These are phyloP conservation scores for Kazachstania taianensis DNA, from an alignment of 805 yeast species.

Conservation along the genomic window DNA sequence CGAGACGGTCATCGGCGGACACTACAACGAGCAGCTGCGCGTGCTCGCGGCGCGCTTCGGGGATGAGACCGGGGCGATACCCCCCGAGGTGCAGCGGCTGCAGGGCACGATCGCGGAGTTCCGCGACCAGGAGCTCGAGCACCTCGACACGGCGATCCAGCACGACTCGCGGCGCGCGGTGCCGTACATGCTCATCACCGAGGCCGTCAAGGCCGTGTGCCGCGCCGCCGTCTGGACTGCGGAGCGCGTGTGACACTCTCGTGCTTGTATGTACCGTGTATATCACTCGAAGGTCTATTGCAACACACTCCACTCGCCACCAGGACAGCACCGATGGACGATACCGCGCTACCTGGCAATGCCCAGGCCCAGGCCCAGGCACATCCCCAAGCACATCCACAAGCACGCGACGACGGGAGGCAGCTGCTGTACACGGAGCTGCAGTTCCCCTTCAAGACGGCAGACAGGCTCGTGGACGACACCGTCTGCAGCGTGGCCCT, in stretches of 20 bases:
- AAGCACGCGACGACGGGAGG: constrained; percentile 20
- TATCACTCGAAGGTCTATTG: neutral
- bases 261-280: neutral
- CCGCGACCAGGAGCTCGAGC: constrained; percentile 92
- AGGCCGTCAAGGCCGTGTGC: constrained; percentile 73
- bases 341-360: too few species aligned
- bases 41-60: constrained; percentile 56
- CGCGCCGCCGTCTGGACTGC: constrained; percentile 87
- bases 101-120: constrained; percentile 59
- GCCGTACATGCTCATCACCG: constrained; percentile 84
- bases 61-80: constrained; percentile 19
- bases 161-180: constrained; percentile 89
- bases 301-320: too few species aligned
- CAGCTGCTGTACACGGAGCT: constrained; percentile 18
- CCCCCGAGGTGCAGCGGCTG: constrained; percentile 48
- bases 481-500: constrained; percentile 35
- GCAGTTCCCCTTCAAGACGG: constrained; percentile 42
- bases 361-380: too few species aligned
- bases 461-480: constrained; percentile 61
- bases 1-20: constrained; percentile 95
- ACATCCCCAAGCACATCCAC: too few species aligned
- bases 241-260: constrained; percentile 63
- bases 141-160: constrained; percentile 84
- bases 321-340: too few species aligned
- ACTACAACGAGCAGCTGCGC: constrained; percentile 84